A percentile compares a stretch with the other conserved stretches of the same genome.
Conservation (phyloP, 805 yeast species). For the Zygoascus tannicola region DNA sequence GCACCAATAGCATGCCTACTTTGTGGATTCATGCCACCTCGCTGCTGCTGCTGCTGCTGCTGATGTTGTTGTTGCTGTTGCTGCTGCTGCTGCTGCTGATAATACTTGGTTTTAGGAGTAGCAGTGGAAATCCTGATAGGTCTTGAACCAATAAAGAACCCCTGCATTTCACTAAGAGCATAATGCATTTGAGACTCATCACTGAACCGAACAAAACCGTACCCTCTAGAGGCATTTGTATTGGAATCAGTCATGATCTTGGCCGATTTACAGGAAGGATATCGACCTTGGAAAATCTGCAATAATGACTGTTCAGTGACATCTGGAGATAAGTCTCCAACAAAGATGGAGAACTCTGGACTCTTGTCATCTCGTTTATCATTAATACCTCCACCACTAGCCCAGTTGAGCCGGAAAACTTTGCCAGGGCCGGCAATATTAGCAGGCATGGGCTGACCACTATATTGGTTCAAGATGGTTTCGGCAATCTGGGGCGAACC, state of each 20-base stretch:
- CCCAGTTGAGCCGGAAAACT: slow-evolving; percentile 70
- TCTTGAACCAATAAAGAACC: slow-evolving; percentile 57
- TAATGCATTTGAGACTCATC: slow-evolving; percentile 58
- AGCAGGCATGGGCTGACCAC: slow-evolving; percentile 62
- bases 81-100: background rate
- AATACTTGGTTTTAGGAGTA: slow-evolving; percentile 39
- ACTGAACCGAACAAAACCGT: slow-evolving; percentile 78
- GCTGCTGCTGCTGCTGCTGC: background rate
- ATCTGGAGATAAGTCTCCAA: slow-evolving; percentile 73
- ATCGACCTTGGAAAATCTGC: slow-evolving; percentile 58
- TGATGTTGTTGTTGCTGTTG: slow-evolving; percentile 9
- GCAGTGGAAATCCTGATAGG: slow-evolving; percentile 73
- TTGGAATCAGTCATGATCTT: slow-evolving; percentile 68
- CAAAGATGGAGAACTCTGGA: slow-evolving; percentile 62
- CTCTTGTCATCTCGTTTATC: slow-evolving; percentile 24
- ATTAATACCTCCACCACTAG: slow-evolving; percentile 44
- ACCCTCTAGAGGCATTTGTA: slow-evolving; percentile 69
- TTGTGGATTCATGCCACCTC: slow-evolving; percentile 10
- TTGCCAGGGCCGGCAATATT: slow-evolving; percentile 27
- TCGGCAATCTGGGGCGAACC: slow-evolving; percentile 50
- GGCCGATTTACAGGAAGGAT: slow-evolving; percentile 64
- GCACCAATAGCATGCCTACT: slow-evolving; percentile 5
- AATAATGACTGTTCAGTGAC: slow-evolving; percentile 58
- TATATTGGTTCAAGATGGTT: slow-evolving; percentile 52
- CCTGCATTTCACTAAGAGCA: slow-evolving; percentile 76